Conservation (phyloP, 176 grass and related monocot genomes). For the Lolium multiflorum region DNA sequence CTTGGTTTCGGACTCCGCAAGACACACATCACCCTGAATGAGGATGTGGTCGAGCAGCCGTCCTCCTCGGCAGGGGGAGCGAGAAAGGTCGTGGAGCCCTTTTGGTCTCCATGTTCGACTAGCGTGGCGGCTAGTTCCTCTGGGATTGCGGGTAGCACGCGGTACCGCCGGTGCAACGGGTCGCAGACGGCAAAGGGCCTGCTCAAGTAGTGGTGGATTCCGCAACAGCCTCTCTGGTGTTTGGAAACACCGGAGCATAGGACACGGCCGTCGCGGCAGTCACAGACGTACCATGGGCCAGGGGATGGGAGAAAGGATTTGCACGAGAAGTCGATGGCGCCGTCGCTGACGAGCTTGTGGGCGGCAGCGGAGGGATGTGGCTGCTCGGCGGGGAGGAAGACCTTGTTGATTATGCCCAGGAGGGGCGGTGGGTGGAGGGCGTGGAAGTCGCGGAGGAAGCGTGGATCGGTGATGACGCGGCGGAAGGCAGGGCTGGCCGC, state of each 20-base stretch:
- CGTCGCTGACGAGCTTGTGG: background rate
- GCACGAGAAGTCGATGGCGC: background rate
- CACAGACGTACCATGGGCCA: background rate
- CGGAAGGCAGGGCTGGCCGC: background rate
- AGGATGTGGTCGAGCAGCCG: background rate
- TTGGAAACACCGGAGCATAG: background rate
- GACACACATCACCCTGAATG: background rate
- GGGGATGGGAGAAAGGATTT: background rate
- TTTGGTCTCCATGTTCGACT: too few relatives aligned
- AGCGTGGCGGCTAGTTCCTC: too few relatives aligned
- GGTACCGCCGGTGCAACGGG: too few relatives aligned
- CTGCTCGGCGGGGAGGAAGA: background rate
- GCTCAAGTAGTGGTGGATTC: background rate
- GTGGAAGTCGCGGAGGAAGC: background rate
- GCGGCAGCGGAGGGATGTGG: background rate
- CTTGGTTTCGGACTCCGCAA: background rate
- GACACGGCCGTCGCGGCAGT: background rate
- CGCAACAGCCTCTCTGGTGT: rapidly evolving
- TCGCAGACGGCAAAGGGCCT: background rate
- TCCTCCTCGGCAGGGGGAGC: background rate
- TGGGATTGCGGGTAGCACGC: too few relatives aligned
- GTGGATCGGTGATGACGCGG: background rate
- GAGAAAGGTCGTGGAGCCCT: too few relatives aligned
- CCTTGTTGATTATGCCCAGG: background rate
- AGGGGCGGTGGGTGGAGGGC: background rate